A percentile compares a stretch with the other conserved stretches of the same genome.
phyloP scores from a whole-genome alignment of 768 basidiomycete genomes.

The Lanmaoa pseudosensibilis region DNA sequence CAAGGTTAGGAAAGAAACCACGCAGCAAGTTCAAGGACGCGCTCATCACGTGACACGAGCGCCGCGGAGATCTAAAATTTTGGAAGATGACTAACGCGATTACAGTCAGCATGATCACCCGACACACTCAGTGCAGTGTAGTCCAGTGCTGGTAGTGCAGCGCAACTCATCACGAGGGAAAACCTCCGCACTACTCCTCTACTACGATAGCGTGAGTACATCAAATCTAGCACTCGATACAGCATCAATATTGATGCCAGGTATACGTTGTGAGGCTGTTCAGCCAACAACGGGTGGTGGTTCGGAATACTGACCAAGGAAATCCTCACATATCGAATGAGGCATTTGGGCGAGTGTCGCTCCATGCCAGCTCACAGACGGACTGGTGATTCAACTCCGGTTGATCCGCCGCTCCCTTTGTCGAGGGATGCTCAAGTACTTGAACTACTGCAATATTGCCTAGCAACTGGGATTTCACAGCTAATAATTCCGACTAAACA shows the following conservation, averaged over 20 bases:
- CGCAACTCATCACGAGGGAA: too few relatives aligned
- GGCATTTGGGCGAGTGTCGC: too few relatives aligned
- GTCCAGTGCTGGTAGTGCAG: too few relatives aligned
- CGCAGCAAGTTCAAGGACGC: constrained; percentile 22
- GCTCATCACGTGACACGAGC: constrained; percentile 28
- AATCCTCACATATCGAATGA: background rate
- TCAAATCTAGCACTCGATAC: background rate
- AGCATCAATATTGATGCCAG: background rate
- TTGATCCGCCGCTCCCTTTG: background rate
- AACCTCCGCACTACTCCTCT: too few relatives aligned
- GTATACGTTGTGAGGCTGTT: background rate
- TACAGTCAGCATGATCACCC: background rate
- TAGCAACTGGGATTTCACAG: too few relatives aligned
- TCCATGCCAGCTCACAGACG: background rate
- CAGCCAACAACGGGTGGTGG: background rate
- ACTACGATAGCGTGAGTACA: too few relatives aligned
- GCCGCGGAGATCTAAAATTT: background rate
- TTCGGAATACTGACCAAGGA: background rate
- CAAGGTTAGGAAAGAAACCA: constrained; percentile 9
- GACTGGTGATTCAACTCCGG: background rate
- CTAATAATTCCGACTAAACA: too few relatives aligned
- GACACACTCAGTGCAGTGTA: background rate
- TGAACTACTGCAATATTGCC: background rate
- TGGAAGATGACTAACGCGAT: background rate
- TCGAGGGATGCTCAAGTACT: background rate